A percentile compares a stretch with the other conserved stretches of the same genome.
These are phyloP conservation scores for Ogataea angusta DNA, from an alignment of 805 yeast species.

Conservation along the genomic window DNA sequence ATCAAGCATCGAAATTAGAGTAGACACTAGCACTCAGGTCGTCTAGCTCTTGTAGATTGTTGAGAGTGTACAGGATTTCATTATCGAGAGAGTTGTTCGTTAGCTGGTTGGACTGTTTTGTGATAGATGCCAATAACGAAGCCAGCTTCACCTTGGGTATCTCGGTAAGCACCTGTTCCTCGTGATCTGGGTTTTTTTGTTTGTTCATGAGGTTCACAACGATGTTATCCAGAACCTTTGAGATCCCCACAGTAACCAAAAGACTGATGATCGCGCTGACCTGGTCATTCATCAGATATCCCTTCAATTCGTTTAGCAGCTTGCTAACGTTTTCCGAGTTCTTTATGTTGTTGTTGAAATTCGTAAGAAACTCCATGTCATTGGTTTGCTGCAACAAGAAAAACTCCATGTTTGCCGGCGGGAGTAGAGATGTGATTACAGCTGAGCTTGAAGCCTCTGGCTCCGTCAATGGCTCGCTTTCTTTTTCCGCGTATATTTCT, in stretches of 20 bases:
- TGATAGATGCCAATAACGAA: constrained; percentile 61
- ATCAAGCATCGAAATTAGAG: constrained; percentile 55
- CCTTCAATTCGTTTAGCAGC: constrained; percentile 30
- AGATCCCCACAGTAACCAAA: constrained; percentile 43
- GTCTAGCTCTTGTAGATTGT: constrained; percentile 61
- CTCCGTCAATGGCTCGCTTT: constrained; percentile 5
- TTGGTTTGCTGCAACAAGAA: constrained; percentile 53
- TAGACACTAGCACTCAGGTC: constrained; percentile 89
- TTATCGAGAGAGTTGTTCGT: constrained; percentile 32
- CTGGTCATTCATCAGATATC: constrained; percentile 28
- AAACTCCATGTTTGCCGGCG: constrained; percentile 51
- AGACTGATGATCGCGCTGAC: constrained; percentile 32
- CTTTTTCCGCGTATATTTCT: constrained; percentile 6
- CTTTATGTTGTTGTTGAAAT: constrained; percentile 24
- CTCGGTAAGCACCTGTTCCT: constrained; percentile 6
- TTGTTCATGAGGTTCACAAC: constrained; percentile 17
- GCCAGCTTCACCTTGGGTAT: constrained; percentile 52
- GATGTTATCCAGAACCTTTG: constrained; percentile 47
- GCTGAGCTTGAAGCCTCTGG: constrained; percentile 14
- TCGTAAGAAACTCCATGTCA: constrained; percentile 38
- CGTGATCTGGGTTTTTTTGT: constrained; percentile 12
- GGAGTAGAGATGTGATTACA: constrained; percentile 39
- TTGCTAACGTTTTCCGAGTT: constrained; percentile 29
- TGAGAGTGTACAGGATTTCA: constrained; percentile 37
- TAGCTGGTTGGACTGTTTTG: constrained; percentile 53